Percentiles rank a stretch among this genome's conserved stretches.
Evolutionary conservation across 2,329 filamentous ascomycete species (phyloP).

Genomic region (Colletotrichum echinochloae): DNA sequence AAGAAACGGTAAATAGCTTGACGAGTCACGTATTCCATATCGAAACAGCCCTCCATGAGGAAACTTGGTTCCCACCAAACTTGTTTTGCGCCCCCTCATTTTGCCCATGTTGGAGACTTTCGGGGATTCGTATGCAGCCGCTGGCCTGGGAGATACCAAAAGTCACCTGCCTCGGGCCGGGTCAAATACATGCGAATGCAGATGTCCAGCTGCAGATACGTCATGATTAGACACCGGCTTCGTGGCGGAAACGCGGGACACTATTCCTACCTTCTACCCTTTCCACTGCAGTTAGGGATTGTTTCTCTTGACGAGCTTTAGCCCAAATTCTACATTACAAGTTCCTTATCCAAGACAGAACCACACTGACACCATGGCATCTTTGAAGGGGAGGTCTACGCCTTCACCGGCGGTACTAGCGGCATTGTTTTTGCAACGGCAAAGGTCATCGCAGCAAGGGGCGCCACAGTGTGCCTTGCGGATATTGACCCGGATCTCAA

Average conservation of each 20-base stretch:
- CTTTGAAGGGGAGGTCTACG: constrained; percentile 49
- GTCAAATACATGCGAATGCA: constrained; percentile 30
- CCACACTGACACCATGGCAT: constrained; percentile 42
- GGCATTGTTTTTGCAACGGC: constrained; percentile 58
- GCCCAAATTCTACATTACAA: background rate
- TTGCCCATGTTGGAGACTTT: background rate
- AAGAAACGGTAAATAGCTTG: background rate
- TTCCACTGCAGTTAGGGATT: background rate
- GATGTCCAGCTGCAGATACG: background rate
- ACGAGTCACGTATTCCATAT: background rate
- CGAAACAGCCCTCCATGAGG: background rate
- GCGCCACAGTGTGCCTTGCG: constrained; percentile 53
- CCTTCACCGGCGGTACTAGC: constrained; percentile 50
- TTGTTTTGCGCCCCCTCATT: background rate
- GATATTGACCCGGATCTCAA: constrained; percentile 52
- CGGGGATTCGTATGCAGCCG: background rate
- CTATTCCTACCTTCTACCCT: background rate
- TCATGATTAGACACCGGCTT: constrained; percentile 23
- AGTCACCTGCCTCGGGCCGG: constrained; percentile 22
- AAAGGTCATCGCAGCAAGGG: constrained; percentile 51
- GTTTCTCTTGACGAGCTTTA: constrained; percentile 4
- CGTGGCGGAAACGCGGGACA: constrained; percentile 18
- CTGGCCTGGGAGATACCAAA: background rate
- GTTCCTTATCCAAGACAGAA: background rate
- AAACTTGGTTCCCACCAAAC: background rate